phyloP scores from a whole-genome alignment of 805 yeast species.

The Limtongia smithiae region DNA sequence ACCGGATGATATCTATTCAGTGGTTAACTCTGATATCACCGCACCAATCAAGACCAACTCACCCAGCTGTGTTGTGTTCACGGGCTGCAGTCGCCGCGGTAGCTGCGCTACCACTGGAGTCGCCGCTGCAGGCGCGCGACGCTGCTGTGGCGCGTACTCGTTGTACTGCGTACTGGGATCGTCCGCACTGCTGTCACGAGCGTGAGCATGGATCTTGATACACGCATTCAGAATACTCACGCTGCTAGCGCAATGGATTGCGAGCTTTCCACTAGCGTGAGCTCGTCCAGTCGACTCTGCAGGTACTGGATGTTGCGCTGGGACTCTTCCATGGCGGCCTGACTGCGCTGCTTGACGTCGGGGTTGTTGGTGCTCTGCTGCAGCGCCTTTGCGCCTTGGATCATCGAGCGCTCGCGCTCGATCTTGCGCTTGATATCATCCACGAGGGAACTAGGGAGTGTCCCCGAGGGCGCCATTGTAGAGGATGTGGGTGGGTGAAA shows the following conservation, averaged over 20 bases:
- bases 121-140: no score
- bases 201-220: no score
- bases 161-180: background rate
- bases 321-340: slow-evolving; percentile 85
- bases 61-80: slow-evolving; percentile 30
- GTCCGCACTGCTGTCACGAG: no score
- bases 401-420: slow-evolving; percentile 81
- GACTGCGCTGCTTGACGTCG: slow-evolving; percentile 84
- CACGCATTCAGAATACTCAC: no score
- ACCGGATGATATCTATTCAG: slow-evolving; percentile 79
- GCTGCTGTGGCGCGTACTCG: background rate
- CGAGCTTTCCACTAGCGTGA: slow-evolving; percentile 42
- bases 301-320: slow-evolving; percentile 86
- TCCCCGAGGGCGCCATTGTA: background rate
- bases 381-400: slow-evolving; percentile 79
- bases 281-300: slow-evolving; percentile 67
- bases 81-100: background rate
- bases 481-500: no score
- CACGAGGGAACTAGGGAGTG: no score
- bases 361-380: slow-evolving; percentile 74
- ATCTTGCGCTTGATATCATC: slow-evolving; percentile 79
- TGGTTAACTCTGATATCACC: no score
- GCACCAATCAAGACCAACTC: slow-evolving; percentile 1
- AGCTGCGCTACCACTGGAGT: background rate
- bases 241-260: background rate